phyloP scores from a whole-genome alignment of 352 stramenopile species.

The Globisporangium alternatum region DNA sequence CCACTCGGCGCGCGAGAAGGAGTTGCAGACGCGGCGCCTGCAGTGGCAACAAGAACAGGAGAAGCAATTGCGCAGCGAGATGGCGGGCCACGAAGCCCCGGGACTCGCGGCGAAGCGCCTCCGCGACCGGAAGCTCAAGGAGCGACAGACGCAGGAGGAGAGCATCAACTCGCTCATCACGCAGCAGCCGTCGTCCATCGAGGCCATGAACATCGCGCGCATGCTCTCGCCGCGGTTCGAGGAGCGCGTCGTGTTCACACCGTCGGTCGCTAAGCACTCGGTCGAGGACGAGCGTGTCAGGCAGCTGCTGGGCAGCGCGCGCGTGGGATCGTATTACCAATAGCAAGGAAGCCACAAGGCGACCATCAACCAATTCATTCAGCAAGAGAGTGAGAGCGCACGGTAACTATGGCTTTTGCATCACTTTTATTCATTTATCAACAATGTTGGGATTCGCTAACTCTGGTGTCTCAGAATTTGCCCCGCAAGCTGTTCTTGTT shows the following conservation, averaged over 20 bases:
- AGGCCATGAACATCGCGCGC: slow-evolving; percentile 78
- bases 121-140: slow-evolving; percentile 44
- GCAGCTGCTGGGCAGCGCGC: slow-evolving; percentile 44
- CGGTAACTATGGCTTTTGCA: slow-evolving; percentile 2
- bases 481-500: slow-evolving; percentile 57
- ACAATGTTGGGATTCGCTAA: not conserved
- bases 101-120: slow-evolving; percentile 43
- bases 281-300: slow-evolving; percentile 58
- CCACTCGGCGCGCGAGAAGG: slow-evolving; percentile 35
- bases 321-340: slow-evolving; percentile 68
- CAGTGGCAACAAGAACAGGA: slow-evolving; percentile 32
- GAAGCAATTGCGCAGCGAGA: slow-evolving; percentile 29
- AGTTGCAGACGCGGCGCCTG: slow-evolving; percentile 22
- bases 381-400: not conserved
- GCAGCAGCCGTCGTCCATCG: slow-evolving; percentile 71
- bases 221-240: slow-evolving; percentile 75
- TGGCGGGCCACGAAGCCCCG: slow-evolving; percentile 29
- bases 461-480: slow-evolving; percentile 31
- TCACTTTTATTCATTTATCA: slow-evolving; percentile 1
- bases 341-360: slow-evolving; percentile 17
- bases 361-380: not conserved
- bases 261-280: slow-evolving; percentile 50
- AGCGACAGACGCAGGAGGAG: slow-evolving; percentile 39
- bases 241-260: slow-evolving; percentile 52
- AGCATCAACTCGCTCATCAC: slow-evolving; percentile 59